A percentile compares a stretch with the other conserved stretches of the same genome.
Conservation (phyloP, 208 protist species). For the Endotrypanum monterogeii region DNA sequence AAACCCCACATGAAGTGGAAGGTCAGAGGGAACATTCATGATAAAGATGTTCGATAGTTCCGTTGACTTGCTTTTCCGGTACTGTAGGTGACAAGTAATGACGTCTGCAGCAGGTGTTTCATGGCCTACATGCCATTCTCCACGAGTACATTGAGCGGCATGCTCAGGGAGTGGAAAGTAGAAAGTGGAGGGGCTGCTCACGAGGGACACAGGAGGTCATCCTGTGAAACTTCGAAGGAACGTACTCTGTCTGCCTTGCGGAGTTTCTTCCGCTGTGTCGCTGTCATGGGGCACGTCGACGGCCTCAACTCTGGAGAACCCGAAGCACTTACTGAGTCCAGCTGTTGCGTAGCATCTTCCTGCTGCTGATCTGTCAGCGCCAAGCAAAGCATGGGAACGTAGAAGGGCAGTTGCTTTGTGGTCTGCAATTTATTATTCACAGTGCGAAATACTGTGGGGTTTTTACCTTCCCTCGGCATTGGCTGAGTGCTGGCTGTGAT, state of each 20-base stretch:
- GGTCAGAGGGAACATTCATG: no score
- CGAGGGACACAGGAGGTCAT: neutral
- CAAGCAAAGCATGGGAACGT: conserved; percentile 37
- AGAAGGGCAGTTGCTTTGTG: conserved; percentile 31
- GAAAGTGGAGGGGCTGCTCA: neutral
- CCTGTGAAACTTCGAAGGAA: conserved; percentile 11
- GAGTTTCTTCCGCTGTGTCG: conserved; percentile 37
- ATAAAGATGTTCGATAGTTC: no score
- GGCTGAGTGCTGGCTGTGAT: neutral
- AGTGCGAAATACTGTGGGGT: conserved; percentile 45
- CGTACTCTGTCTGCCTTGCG: conserved; percentile 2
- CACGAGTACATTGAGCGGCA: no score
- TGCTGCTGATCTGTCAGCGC: conserved; percentile 19
- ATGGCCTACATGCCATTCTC: no score
- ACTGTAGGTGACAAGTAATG: no score
- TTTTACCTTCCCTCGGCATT: conserved; percentile 6
- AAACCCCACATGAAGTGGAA: no score
- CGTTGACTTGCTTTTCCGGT: no score
- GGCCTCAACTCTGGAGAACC: conserved; percentile 3
- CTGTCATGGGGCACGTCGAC: conserved; percentile 23
- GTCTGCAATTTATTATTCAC: conserved; percentile 27
- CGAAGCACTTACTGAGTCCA: conserved; percentile 5
- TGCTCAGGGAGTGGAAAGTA: no score
- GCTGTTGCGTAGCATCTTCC: conserved; percentile 12
- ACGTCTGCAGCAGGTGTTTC: no score